Conservation (phyloP, 1,284 basidiomycete species). For the Moniliella sp. region DNA sequence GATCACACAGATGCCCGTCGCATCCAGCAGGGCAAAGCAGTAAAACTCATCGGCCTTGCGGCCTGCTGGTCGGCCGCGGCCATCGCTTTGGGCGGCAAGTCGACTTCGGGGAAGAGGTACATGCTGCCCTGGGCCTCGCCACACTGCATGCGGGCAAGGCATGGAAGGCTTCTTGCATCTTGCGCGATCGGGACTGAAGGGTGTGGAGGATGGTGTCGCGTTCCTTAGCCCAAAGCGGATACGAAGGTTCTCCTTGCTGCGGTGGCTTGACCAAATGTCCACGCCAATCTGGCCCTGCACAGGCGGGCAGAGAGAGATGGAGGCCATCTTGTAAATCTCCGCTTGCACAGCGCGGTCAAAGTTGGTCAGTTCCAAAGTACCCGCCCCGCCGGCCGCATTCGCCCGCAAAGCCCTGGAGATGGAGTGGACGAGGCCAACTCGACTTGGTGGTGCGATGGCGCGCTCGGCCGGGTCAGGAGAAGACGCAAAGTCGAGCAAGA, state of each 20-base stretch:
- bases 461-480: slow-evolving; percentile 9
- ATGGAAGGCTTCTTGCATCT: slow-evolving; percentile 17
- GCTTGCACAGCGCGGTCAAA: slow-evolving; percentile 21
- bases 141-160: slow-evolving; percentile 13
- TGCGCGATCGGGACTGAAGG: slow-evolving; percentile 11
- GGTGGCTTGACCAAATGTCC: slow-evolving; percentile 29
- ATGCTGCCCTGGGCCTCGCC: slow-evolving; percentile 50
- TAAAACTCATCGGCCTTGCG: slow-evolving; percentile 28
- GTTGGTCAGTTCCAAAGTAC: slow-evolving; percentile 30
- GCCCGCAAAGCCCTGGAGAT: slow-evolving; percentile 27
- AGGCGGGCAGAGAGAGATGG: slow-evolving; percentile 24
- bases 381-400: slow-evolving; percentile 30
- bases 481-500: slow-evolving; percentile 17
- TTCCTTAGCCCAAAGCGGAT: slow-evolving; percentile 17
- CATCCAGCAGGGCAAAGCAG: slow-evolving; percentile 23
- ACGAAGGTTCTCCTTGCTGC: slow-evolving; percentile 12
- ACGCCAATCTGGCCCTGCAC: slow-evolving; percentile 30
- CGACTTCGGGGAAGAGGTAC: slow-evolving; percentile 61
- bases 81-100: slow-evolving; percentile 37
- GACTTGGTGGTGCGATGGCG: slow-evolving; percentile 13
- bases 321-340: slow-evolving; percentile 28
- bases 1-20: slow-evolving; percentile 29
- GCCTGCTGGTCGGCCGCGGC: slow-evolving; percentile 14
- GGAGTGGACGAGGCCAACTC: slow-evolving; percentile 26
- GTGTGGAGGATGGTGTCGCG: slow-evolving; percentile 14